Evolutionary conservation across 2,329 filamentous ascomycete species (phyloP), one percentile per base, ranked within the genome.

Genomic region (Endothia cerciana): DNA sequence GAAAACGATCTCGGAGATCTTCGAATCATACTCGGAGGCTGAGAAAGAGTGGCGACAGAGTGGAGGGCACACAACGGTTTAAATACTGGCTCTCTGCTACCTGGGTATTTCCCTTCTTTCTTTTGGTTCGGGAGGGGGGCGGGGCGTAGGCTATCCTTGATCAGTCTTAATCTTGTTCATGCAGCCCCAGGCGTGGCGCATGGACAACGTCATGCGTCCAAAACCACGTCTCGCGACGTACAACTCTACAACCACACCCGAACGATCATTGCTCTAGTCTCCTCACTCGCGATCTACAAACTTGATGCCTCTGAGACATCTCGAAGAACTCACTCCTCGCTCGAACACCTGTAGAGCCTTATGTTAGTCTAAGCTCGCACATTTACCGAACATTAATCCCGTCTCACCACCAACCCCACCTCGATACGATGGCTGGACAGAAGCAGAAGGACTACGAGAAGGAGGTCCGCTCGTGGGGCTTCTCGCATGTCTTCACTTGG

Each of bases 401-500:
- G 7, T 47, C n/a, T 22, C 17, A 2, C 19, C 43, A 22, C 7
- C 10, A n/a, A 11, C n/a, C 4, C 33, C 30, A 33, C 41, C 15
- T 3, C 6, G 8, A 25, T 7, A 59, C 5, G 1, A 68, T 68
- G 66, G 61, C 61, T 36, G 66, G 53, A 11, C 47, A 65, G 22
- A 81, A 79, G 70, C 80, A 77, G 63, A 76, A 73, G 66, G 80
- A 85, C 49, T 79, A 80, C 45, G 89, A 92, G 74, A 77, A 79
- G 60, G 79, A 90, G 72, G 89, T 92, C 33, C 82, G 82, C 43
- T 86, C 85, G 1, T 92, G 90, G 89, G 90, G 90, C 1, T 93
- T 92, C 73, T 70, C 75, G 2, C 81, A 87, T 60, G 89, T 91
- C 72, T 91, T 91, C 69, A 91, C 89, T 2, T 92, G 90, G 89